Conservation (phyloP, 257 asterid genomes). For the Lycium barbarum region DNA sequence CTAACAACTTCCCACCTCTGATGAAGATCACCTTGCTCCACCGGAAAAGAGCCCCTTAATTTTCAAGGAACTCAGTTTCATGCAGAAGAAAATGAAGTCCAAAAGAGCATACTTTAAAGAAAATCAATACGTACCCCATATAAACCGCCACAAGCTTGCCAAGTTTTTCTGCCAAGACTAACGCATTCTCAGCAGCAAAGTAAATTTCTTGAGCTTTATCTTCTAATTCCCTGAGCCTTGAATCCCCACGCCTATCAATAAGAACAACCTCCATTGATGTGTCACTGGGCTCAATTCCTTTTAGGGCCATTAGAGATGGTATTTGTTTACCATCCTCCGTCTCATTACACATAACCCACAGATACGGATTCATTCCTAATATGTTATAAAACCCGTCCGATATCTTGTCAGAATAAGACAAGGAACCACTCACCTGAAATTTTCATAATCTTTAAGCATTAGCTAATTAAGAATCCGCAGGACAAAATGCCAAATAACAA, state of each 20-base stretch:
- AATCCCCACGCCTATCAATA: slow-evolving; percentile 83
- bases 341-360: slow-evolving; percentile 93
- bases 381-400: slow-evolving; percentile 92
- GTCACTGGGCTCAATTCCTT: slow-evolving; percentile 65
- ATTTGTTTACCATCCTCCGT: slow-evolving; percentile 70
- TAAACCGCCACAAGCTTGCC: slow-evolving; percentile 90
- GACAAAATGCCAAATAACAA: neutral
- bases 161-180: slow-evolving; percentile 76
- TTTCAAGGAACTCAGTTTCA: slow-evolving; percentile 41
- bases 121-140: slow-evolving; percentile 74
- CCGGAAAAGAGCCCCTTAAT: slow-evolving; percentile 85
- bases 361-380: slow-evolving; percentile 86
- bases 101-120: slow-evolving; percentile 23
- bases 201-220: slow-evolving; percentile 92
- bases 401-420: slow-evolving; percentile 82
- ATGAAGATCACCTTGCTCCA: slow-evolving; percentile 90
- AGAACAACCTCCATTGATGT: slow-evolving; percentile 79
- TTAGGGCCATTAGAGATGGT: slow-evolving; percentile 82
- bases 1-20: slow-evolving; percentile 70
- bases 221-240: slow-evolving; percentile 86
- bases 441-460: neutral
- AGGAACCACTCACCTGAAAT: slow-evolving; percentile 83
- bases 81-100: slow-evolving; percentile 29
- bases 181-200: slow-evolving; percentile 72
- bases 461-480: neutral